These are phyloP conservation scores for Arthrobotrys megalospora DNA, from an alignment of 2,329 filamentous ascomycete genomes.

Conservation along the genomic window DNA sequence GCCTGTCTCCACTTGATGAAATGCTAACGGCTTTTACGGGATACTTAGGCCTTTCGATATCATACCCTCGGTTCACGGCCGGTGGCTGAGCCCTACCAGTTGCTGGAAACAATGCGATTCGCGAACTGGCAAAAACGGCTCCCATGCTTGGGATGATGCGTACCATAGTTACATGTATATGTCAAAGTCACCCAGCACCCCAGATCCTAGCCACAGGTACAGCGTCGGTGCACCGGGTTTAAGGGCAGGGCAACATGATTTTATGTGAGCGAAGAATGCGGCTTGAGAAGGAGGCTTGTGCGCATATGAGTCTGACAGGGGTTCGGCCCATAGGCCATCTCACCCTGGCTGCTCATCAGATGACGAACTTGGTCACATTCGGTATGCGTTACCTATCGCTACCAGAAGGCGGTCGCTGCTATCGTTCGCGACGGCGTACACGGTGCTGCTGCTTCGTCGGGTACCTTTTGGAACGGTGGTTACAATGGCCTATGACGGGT, in stretches of 20 bases:
- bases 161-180: constrained; percentile 25
- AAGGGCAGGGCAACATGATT: not conserved
- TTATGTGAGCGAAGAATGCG: constrained; percentile 29
- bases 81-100: constrained; percentile 13
- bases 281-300: constrained; percentile 47
- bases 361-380: constrained; percentile 52
- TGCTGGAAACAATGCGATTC: constrained; percentile 28
- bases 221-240: constrained; percentile 8
- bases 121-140: constrained; percentile 23
- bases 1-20: not conserved
- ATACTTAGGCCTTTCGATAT: constrained; percentile 1
- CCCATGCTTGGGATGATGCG: constrained; percentile 21
- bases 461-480: constrained; percentile 15
- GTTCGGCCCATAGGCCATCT: constrained; percentile 21
- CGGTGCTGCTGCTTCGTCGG: constrained; percentile 8
- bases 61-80: not conserved
- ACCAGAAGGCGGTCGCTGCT: constrained; percentile 23
- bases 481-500: constrained; percentile 31
- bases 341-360: constrained; percentile 43
- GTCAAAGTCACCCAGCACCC: constrained; percentile 4
- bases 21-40: constrained; percentile 11
- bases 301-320: constrained; percentile 41
- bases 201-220: constrained; percentile 32
- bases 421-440: constrained; percentile 44
- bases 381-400: constrained; percentile 48